These are phyloP conservation scores for Camillea tinctor DNA, from an alignment of 2,329 filamentous ascomycete species.

Conservation along the genomic window DNA sequence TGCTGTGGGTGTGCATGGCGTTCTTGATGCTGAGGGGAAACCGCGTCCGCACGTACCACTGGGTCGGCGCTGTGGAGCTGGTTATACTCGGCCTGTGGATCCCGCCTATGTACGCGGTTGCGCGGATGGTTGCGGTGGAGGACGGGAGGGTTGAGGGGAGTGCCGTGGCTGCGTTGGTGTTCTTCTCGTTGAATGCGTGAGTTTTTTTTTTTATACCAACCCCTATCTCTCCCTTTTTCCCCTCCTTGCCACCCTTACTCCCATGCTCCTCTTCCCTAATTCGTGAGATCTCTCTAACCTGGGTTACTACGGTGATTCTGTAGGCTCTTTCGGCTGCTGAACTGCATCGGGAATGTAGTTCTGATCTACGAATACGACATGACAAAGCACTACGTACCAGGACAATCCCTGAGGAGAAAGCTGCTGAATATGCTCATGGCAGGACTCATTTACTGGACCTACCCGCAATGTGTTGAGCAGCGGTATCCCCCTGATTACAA, in stretches of 20 bases:
- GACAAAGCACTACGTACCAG: constrained; percentile 36
- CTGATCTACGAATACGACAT: constrained; percentile 39
- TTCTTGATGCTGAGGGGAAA: constrained; percentile 36
- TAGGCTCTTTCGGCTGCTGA: constrained; percentile 39
- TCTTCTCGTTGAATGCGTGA: constrained; percentile 40
- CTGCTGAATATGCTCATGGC: constrained; percentile 30
- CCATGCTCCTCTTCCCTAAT: no score
- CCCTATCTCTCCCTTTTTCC: no score
- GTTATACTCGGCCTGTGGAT: constrained; percentile 35
- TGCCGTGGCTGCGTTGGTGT: constrained; percentile 32
- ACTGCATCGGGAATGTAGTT: constrained; percentile 38
- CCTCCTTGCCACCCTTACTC: no score
- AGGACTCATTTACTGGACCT: constrained; percentile 41
- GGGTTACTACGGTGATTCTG: constrained; percentile 34
- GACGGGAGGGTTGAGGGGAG: constrained; percentile 10
- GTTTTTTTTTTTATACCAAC: constrained; percentile 12
- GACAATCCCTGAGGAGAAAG: constrained; percentile 23
- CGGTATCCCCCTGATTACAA: constrained; percentile 32
- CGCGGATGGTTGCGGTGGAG: constrained; percentile 8
- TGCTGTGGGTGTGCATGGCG: constrained; percentile 35
- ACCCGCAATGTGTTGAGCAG: constrained; percentile 40
- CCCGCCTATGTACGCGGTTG: constrained; percentile 28
- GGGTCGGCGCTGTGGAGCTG: constrained; percentile 37
- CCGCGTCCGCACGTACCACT: constrained; percentile 39
- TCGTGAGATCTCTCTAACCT: no score